Conservation (phyloP, 345 rosid species). For the Aegle marmelos region DNA sequence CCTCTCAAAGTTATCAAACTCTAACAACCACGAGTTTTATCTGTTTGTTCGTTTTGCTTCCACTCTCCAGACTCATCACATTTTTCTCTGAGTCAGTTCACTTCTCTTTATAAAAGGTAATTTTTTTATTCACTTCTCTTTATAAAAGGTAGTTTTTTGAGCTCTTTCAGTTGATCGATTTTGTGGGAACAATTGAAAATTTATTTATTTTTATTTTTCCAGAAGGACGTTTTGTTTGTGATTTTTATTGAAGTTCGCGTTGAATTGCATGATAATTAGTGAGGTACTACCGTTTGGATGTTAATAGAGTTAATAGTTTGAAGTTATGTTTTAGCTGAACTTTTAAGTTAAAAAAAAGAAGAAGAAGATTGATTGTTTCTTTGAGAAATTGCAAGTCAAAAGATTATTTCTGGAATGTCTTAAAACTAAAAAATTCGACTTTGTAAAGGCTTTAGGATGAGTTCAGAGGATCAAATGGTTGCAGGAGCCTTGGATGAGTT, state of each 20-base stretch:
- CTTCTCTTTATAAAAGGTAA: neutral
- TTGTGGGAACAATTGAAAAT: too few relatives aligned
- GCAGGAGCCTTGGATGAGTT: neutral
- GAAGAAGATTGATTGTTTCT: neutral
- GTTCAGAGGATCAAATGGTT: neutral
- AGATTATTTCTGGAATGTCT: neutral
- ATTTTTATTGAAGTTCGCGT: neutral
- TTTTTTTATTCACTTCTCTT: neutral
- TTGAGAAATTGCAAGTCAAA: neutral
- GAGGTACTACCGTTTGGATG: neutral
- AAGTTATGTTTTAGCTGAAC: neutral
- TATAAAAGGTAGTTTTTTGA: neutral
- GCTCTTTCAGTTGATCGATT: neutral
- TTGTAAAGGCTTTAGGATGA: neutral
- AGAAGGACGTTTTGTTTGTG: neutral
- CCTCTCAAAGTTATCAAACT: slow-evolving; percentile 19
- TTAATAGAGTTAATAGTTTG: neutral
- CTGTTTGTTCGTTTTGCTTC: neutral
- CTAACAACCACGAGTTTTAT: slow-evolving; percentile 35
- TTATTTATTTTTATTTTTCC: neutral
- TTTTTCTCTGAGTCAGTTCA: neutral
- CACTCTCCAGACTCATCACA: slow-evolving; percentile 32
- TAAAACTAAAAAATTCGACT: neutral
- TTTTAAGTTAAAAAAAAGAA: neutral
- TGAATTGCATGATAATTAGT: neutral